These are phyloP conservation scores for Aspergillus transmontanensis DNA, from an alignment of 2,329 filamentous ascomycete genomes.

Conservation along the genomic window DNA sequence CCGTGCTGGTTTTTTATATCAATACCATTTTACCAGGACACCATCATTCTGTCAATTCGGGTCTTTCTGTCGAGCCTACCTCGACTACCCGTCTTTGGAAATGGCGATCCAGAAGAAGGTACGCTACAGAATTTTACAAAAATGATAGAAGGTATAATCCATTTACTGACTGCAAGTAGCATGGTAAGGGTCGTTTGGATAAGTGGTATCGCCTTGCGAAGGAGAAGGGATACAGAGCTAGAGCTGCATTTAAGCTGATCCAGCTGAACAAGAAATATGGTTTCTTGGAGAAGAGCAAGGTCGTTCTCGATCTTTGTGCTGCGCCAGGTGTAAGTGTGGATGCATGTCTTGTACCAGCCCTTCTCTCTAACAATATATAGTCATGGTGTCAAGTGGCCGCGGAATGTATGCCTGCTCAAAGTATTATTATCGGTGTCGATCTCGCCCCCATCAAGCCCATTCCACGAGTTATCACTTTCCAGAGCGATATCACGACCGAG, in stretches of 20 bases:
- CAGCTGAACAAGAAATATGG: conserved; percentile 99
- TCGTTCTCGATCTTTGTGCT: conserved; percentile 94
- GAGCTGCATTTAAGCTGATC: conserved; percentile 96
- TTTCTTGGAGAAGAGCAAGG: conserved; percentile 95
- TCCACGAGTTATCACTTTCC: conserved; percentile 89
- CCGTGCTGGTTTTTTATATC: conserved; percentile 24
- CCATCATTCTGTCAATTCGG: conserved; percentile 14
- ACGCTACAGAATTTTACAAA: conserved; percentile 10
- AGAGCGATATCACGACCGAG: conserved; percentile 96
- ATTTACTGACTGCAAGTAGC: conserved; percentile 49
- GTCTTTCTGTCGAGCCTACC: conserved; percentile 24
- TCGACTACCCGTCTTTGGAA: conserved; percentile 29
- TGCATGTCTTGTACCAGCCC: not conserved
- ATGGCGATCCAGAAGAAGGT: conserved; percentile 98
- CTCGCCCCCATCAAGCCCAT: conserved; percentile 94
- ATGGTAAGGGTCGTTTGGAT: conserved; percentile 96
- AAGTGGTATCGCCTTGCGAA: conserved; percentile 99
- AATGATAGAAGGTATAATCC: not conserved
- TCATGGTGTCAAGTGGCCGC: conserved; percentile 97
- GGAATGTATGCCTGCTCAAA: conserved; percentile 88
- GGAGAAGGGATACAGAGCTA: conserved; percentile 93
- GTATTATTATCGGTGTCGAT: conserved; percentile 93
- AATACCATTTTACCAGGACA: not conserved
- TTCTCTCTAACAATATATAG: conserved; percentile 44
- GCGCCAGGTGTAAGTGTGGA: conserved; percentile 75